Evolutionary conservation across 2,329 filamentous ascomycete species (phyloP).

Genomic region (Penicillium capsulatum): DNA sequence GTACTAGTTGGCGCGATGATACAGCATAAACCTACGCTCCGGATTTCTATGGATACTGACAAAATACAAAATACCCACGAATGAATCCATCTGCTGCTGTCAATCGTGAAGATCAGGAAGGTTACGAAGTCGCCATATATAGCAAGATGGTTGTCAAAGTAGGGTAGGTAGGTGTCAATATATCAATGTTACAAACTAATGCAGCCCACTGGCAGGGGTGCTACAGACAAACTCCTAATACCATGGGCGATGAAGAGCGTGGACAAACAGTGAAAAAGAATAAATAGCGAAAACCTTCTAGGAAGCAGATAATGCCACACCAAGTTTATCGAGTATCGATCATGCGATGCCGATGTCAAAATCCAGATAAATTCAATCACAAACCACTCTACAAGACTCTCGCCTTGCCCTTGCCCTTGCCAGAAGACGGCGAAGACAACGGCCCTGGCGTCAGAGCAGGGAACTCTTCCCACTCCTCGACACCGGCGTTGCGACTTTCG

Average conservation of each 20-base stretch:
- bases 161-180: not conserved
- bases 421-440: slow-evolving; percentile 20
- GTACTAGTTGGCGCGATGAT: not conserved
- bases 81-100: not conserved
- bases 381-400: no score
- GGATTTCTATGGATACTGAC: not conserved
- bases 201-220: not conserved
- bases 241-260: no score
- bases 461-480: slow-evolving; percentile 30
- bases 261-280: no score
- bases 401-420: slow-evolving; percentile 34
- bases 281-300: no score
- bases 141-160: not conserved
- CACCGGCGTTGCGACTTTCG: slow-evolving; percentile 40
- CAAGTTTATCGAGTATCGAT: no score
- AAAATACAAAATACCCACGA: not conserved
- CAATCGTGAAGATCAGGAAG: not conserved
- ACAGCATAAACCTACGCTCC: not conserved
- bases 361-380: no score
- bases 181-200: not conserved
- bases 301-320: no score
- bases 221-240: not conserved
- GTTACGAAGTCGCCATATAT: not conserved
- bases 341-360: no score
- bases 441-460: slow-evolving; percentile 22